phyloP scores from a whole-genome alignment of 768 basidiomycete genomes.

The Podaxis pistillaris region DNA sequence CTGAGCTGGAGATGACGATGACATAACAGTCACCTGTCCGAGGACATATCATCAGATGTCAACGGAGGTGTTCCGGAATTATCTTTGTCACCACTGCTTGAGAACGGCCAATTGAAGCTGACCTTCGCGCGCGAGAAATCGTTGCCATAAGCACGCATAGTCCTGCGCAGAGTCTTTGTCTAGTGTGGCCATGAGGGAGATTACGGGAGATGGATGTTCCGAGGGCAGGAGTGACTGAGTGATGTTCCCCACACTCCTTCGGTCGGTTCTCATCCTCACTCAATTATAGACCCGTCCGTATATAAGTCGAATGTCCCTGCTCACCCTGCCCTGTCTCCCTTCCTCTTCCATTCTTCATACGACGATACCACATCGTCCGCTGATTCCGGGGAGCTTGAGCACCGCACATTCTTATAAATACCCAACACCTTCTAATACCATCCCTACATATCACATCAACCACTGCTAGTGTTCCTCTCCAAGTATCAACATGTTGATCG shows the following conservation, averaged over 20 bases:
- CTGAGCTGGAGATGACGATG: not conserved
- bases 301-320: not conserved
- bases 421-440: not conserved
- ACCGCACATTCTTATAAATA: not conserved
- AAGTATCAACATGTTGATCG: not conserved
- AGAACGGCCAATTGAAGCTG: not conserved
- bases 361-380: no score
- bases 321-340: not conserved
- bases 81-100: not conserved
- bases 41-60: not conserved
- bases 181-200: not conserved
- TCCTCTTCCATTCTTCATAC: not conserved
- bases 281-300: not conserved
- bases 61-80: not conserved
- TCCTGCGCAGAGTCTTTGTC: not conserved
- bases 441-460: not conserved
- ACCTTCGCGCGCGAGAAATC: not conserved
- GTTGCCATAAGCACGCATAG: not conserved
- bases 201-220: constrained; percentile 15
- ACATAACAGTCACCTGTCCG: not conserved
- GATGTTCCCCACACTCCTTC: constrained; percentile 11
- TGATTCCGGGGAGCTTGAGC: no score
- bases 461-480: not conserved
- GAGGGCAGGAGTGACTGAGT: not conserved
- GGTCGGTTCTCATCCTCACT: constrained; percentile 1